Evolutionary conservation across 371 early-diverging fungal species (phyloP).

Genomic region (Syncephalastrum contaminatum): DNA sequence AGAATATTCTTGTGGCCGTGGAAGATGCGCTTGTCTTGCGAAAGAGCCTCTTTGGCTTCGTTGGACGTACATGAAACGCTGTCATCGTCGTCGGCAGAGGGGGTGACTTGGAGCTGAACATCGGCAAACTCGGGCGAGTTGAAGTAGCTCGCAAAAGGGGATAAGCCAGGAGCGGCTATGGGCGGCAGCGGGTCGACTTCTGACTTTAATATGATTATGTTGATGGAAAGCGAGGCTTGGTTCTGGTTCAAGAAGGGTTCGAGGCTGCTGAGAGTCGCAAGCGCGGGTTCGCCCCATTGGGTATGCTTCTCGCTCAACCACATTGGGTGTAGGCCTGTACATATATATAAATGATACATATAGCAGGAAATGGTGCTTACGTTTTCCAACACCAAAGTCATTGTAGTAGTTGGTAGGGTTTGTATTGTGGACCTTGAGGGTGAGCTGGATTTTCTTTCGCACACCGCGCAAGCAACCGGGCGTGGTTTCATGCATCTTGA

Average conservation of each 20-base stretch:
- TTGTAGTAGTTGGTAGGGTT: slow-evolving; percentile 43
- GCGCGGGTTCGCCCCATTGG: slow-evolving; percentile 57
- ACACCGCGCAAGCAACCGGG: slow-evolving; percentile 39
- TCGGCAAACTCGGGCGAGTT: slow-evolving; percentile 56
- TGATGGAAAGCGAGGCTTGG: slow-evolving; percentile 48
- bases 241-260: slow-evolving; percentile 44
- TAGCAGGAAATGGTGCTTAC: slow-evolving; percentile 5
- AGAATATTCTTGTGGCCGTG: slow-evolving; percentile 55
- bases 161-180: slow-evolving; percentile 14
- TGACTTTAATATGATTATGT: slow-evolving; percentile 54
- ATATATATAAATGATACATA: background rate
- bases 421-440: slow-evolving; percentile 51
- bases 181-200: slow-evolving; percentile 29
- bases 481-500: slow-evolving; percentile 52
- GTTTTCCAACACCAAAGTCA: slow-evolving; percentile 42
- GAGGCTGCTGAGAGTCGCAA: slow-evolving; percentile 41
- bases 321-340: slow-evolving; percentile 35
- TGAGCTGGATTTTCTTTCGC: slow-evolving; percentile 46
- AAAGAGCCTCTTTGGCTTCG: too few species aligned
- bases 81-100: slow-evolving; percentile 18
- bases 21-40: slow-evolving; percentile 26
- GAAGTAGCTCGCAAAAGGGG: slow-evolving; percentile 46
- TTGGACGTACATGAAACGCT: background rate
- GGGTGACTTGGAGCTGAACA: slow-evolving; percentile 41
- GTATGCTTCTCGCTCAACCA: slow-evolving; percentile 51